Evolutionary conservation across 2,329 filamentous ascomycete species (phyloP), one percentile per base, ranked within the genome.

Genomic region (Fusarium falciforme): DNA sequence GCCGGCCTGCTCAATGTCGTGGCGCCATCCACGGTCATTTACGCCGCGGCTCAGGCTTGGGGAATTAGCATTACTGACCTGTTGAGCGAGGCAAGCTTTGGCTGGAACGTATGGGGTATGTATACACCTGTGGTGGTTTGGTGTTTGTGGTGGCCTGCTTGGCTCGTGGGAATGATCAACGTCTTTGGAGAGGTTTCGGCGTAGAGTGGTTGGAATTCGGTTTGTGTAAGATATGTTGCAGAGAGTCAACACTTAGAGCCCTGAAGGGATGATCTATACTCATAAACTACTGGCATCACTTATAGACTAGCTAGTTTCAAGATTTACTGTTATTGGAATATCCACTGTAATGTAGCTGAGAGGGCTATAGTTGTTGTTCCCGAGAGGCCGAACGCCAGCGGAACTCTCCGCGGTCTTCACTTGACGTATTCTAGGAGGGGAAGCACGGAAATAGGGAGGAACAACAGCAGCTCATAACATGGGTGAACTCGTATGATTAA

Each of bases 61-160:
- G 74, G 79, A 8, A 61, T 85, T 1, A 79, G 80, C 6, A 81
- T 95, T 1, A 85, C 85, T 49, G 83, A 89, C 3, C 87, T 96
- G 3, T 83, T 98, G 61, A 87, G 87, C 31, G 88, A 93, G 80
- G 93, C 94, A 1, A 94, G 93, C 6, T 95, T 96, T 80, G 95
- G 93, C 0, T 98, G 95, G 95, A 89, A 94, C 79, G 91, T 98
- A 14, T 95, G 93, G 90, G 94, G 94, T 2, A 90, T 96, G 88
- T 97, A 95, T 85, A 97, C 95, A 2, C 92, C 94, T 68, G 91
- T 98, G 20, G 90, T 97, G 12, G 89, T 98, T n/a, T 98, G 95
- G 94, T 93, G 94, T 80, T 91, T 98, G 49, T 98, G 95, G 95
- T 96, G 94, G 93, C 95, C 95, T 1, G 94, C 94, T 9, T 98